A percentile compares a stretch with the other conserved stretches of the same genome.
Evolutionary conservation across 805 yeast genomes (phyloP).

Genomic region (Kodamaea lidongshanica): DNA sequence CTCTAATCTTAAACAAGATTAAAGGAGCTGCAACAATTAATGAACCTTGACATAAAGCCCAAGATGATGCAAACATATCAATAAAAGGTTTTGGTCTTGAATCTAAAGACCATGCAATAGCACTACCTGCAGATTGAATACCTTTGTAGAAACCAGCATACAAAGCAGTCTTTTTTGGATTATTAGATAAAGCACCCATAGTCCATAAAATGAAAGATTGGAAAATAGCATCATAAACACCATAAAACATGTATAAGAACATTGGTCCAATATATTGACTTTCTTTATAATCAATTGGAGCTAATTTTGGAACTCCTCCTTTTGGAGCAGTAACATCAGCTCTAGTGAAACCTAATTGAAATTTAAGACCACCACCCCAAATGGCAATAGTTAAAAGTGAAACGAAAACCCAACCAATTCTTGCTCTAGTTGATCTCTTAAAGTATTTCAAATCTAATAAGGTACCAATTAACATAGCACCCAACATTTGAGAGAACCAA

Average conservation of each 20-base stretch:
- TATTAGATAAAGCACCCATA: constrained; percentile 54
- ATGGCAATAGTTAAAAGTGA: constrained; percentile 39
- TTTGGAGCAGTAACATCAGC: constrained; percentile 19
- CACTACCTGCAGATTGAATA: constrained; percentile 59
- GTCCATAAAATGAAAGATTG: constrained; percentile 55
- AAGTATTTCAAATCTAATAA: constrained; percentile 40
- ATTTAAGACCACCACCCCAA: constrained; percentile 56
- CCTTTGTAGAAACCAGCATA: constrained; percentile 61
- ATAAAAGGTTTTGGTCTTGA: constrained; percentile 33
- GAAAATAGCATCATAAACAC: constrained; percentile 53
- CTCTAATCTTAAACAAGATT: constrained; percentile 37
- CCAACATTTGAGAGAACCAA: constrained; percentile 57
- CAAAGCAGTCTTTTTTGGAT: constrained; percentile 48
- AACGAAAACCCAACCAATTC: constrained; percentile 38
- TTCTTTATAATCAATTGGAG: constrained; percentile 42
- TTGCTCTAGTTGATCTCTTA: constrained; percentile 42
- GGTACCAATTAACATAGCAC: constrained; percentile 45
- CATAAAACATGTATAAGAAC: constrained; percentile 59
- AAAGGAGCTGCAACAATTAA: constrained; percentile 46
- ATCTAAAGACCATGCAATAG: constrained; percentile 54
- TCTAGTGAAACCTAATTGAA: constrained; percentile 39
- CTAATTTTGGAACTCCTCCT: constrained; percentile 9
- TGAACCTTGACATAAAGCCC: constrained; percentile 42
- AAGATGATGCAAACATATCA: constrained; percentile 42
- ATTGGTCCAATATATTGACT: constrained; percentile 49